Base-by-base conservation (phyloP, 805 yeast genomes). In the Brettanomyces sp. region DNA sequence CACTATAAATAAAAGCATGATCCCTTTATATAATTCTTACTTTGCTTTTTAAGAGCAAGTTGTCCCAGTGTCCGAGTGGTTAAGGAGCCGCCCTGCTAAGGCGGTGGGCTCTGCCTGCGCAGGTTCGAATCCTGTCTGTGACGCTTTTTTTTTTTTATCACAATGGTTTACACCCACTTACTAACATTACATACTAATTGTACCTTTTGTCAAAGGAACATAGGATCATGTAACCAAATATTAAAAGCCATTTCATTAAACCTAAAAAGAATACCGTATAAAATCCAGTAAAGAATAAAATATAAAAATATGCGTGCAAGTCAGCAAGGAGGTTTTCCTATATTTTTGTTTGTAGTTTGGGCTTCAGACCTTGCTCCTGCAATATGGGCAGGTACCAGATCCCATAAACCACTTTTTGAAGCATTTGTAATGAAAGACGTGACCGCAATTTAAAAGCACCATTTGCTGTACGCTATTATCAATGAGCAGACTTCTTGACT, bases 41-140 rank as follows among this genome's bases (percentile, higher is more conserved):
- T n/a, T n/a, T n/a, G n/a, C n/a, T n/a, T n/a, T n/a, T n/a, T n/a
- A n/a, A 28, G 43, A 44, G n/a, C n/a, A n/a, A n/a, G n/a, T 36
- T 28, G 79, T 73, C 68, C 71, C 79, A 72, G 80, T 76, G 81
- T 78, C 81, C 80, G 80, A 76, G 82, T 76, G 82, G 80, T 76
- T 76, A 76, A 76, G 80, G 80, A 78, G 82, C 76, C 76, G 75
- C 82, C 82, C 82, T 76, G 82, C 82, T 76, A 74, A 81, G 88
- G 87, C 85, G 79, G 80, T 82, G 86, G 83, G 87, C 79, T 82
- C 73, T 82, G 80, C 87, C 83, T 78, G 81, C 96, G 95, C 95
- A 87, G 95, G 96, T 87, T 87, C 96, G 96, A 87, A 87, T 87
- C 96, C 95, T 87, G 95, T 86, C 95, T 84, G 95, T 87, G 85